Evolutionary conservation across 169 alveolate species (phyloP), one percentile per base, ranked within the genome.

Genomic region (Eimeria maxima): DNA sequence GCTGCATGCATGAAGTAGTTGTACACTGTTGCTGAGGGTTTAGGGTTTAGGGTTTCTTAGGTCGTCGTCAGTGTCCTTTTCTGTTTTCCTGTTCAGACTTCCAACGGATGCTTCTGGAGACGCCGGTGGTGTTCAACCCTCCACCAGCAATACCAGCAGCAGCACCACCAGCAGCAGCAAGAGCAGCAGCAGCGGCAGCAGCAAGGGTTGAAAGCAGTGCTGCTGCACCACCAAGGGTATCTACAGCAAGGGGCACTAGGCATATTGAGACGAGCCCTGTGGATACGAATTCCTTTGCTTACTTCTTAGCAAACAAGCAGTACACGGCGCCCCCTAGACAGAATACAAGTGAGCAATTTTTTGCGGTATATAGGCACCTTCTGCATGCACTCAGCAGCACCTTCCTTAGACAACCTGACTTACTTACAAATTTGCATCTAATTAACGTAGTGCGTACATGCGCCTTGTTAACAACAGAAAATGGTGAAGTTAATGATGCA

Each of bases 251-350:
- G 38, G 38, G 38, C 38, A 33, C 38, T 33, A 80, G 90, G 27
- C 90, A 80, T 1, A 42, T 47, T n/a, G 67, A 80, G 27, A 80
- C 90, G 24, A 20, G 22, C 11, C 90, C 90, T 20, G 67, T 14
- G 18, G 90, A 80, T 47, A 57, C 90, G 18, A 80, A 45, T 38
- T 44, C 60, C 69, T 45, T 80, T 47, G 90, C 90, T 8, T 80
- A 44, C 67, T 80, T 65, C 69, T 11, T 80, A 11, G 63, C 71
- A 8, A 45, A 45, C 38, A 42, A 47, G 44, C 90, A 80, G 69
- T 80, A 45, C 90, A 18, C 78, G 24, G 63, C 18, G 63, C 18
- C 63, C 63, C 63, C 22, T 16, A 16, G 11, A 1, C 63, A 53
- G 63, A 53, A 53, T 16, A 53, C 63, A 53, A 53, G 63, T 53